Conservation (phyloP, 805 yeast species). For the Barnettozyma pratensis region DNA sequence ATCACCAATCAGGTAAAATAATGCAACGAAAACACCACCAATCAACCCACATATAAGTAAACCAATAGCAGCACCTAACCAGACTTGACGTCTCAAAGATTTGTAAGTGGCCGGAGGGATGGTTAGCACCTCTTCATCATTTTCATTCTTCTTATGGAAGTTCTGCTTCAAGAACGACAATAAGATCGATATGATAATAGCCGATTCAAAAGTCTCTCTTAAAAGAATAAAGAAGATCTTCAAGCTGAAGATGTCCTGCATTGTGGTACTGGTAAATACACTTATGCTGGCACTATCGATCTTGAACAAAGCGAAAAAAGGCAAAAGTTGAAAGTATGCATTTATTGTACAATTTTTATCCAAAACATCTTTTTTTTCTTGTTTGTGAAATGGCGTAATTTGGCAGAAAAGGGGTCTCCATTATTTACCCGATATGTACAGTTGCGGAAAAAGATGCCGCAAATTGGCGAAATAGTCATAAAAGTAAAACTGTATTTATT, state of each 20-base stretch:
- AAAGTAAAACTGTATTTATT: too few relatives aligned
- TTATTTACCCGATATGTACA: neutral
- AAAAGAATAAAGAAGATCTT: constrained; percentile 80
- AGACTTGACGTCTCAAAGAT: constrained; percentile 59
- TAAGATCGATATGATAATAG: constrained; percentile 84
- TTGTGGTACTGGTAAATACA: neutral
- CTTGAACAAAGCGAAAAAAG: too few relatives aligned
- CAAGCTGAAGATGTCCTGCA: constrained; percentile 33
- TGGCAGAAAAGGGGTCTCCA: neutral
- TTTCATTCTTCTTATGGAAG: constrained; percentile 36
- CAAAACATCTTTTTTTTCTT: neutral
- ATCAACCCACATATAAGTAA: constrained; percentile 62
- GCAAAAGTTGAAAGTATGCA: neutral
- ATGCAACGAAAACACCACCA: constrained; percentile 64
- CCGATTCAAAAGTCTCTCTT: constrained; percentile 91
- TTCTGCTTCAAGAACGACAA: constrained; percentile 90
- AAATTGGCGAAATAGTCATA: neutral
- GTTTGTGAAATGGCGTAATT: neutral
- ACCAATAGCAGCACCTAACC: constrained; percentile 80
- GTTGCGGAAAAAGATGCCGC: neutral
- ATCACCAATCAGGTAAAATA: constrained; percentile 76
- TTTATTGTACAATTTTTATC: neutral
- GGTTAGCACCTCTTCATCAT: constrained; percentile 15
- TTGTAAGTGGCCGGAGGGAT: constrained; percentile 33
- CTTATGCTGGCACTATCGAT: neutral